Evolutionary conservation across 2,329 filamentous ascomycete species (phyloP), one percentile per base, ranked within the genome.

Genomic region (Cytospora schulzeri): DNA sequence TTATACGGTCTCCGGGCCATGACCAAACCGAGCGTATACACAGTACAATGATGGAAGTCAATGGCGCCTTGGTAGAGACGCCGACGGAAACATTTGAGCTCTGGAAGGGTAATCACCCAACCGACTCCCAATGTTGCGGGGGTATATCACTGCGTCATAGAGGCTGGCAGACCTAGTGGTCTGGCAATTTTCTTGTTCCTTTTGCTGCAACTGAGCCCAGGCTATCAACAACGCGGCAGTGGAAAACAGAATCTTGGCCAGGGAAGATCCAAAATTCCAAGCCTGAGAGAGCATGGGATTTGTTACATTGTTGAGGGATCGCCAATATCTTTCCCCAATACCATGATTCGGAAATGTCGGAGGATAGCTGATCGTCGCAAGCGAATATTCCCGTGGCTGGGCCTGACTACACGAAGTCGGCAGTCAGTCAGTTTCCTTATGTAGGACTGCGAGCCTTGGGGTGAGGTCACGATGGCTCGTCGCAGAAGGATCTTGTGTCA

Each of bases 251-350:
- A 28, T 9, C 14, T 11, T 19, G 22, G 15, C 28, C 51, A 33
- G 59, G 51, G 28, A 62, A 24, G 14, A 33, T 56, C 26, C 55
- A 62, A 24, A 8, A 33, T 56, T 35, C 55, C 38, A 56, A 14
- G 15, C 50, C 28, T 19, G 35, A 50, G 29, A 50, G 45, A 26
- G 24, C n/a, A n/a, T n/a, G n/a, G n/a, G n/a, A n/a, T 48, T 26
- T 62, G n/a, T 5, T 22, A 24, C 11, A 48, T 22, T 14, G n/a
- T 14, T 24, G 4, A 22, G n/a, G n/a, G n/a, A 14, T n/a, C n/a
- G 19, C n/a, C n/a, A 48, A 45, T 14, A 24, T 22, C 5, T 12
- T 48, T 24, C n/a, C 45, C 5, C n/a, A n/a, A 2, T 8, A n/a
- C 41, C 8, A 12, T 22, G 9, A 6, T n/a, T 8, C 17, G 41